Base-by-base conservation (phyloP, 1,139 yeast species). In the Scheffersomyces cryptocercus region DNA sequence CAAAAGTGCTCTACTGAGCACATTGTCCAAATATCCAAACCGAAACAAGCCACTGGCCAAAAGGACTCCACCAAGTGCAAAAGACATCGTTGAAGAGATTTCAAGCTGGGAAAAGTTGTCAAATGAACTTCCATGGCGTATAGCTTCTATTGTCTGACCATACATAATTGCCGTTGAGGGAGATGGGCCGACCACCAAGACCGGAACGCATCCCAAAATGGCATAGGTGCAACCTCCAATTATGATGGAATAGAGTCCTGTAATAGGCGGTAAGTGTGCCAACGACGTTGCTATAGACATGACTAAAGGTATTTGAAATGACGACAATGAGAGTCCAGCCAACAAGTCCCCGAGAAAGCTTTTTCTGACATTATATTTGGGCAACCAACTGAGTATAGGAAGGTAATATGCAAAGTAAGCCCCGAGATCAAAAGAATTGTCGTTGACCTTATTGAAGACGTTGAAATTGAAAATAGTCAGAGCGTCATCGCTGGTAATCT, bases 291-390 rank as follows among this genome's bases (percentile, higher is more conserved):
- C 63, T 33, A 66, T 54, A 2, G 71, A 67, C 70, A 67, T 65
- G 36, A 65, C 71, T 31, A 65, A 52, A 5, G 72, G 72, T 33
- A 66, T 62, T 49, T 66, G 72, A 50, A 67, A 66, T 28, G 64
- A 58, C 3, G 71, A 68, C 30, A 67, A 50, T 24, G 70, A 62
- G 3, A 65, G 39, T 0, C 72, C 71, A 2, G 72, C 71, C n/a
- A 67, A 49, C 14, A 58, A 40, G 45, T 67, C 72, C 2, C 72
- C 71, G 7, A 59, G 28, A 13, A 65, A 43, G 9, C 48, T 37
- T 10, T 41, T 43, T 10, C 37, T 14, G 28, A 41, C 40, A 10
- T 53, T 39, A 40, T 67, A 67, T 3, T 55, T 49, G 3, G 71
- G 71, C 29, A 66, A 46, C 72, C 72, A 67, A 20, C 55, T 47